These are phyloP conservation scores for Hydnum rufescens DNA, from an alignment of 768 basidiomycete species.

Conservation along the genomic window DNA sequence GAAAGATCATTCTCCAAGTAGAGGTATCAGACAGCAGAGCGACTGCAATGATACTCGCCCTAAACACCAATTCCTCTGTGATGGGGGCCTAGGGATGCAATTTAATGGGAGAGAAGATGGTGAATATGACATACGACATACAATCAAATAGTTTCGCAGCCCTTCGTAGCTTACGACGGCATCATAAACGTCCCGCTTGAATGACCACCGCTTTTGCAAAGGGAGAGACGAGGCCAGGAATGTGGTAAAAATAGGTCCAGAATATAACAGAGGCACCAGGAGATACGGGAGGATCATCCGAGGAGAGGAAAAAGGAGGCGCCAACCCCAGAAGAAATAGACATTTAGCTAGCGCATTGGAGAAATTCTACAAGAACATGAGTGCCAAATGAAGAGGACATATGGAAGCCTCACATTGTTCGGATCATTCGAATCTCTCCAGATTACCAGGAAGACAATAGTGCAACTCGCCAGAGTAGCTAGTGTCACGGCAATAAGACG, in stretches of 20 bases:
- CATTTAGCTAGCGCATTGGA: neutral
- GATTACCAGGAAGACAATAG: slow-evolving; percentile 24
- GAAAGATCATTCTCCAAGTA: slow-evolving; percentile 42
- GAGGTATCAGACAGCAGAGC: slow-evolving; percentile 47
- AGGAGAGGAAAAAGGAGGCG: neutral
- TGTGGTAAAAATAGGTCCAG: slow-evolving; percentile 51
- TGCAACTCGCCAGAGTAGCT: slow-evolving; percentile 41
- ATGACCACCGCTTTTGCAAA: slow-evolving; percentile 31
- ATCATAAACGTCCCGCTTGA: slow-evolving; percentile 21
- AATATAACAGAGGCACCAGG: slow-evolving; percentile 51
- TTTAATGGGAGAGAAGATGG: neutral
- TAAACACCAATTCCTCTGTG: slow-evolving; percentile 84
- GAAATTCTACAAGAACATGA: neutral
- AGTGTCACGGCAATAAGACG: slow-evolving; percentile 46
- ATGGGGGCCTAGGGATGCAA: slow-evolving; percentile 44
- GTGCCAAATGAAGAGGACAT: too few species aligned
- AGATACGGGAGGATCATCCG: slow-evolving; percentile 26
- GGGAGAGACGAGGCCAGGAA: slow-evolving; percentile 32
- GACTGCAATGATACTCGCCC: slow-evolving; percentile 60
- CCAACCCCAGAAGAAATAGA: neutral
- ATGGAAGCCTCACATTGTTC: too few species aligned
- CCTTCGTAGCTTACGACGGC: slow-evolving; percentile 35
- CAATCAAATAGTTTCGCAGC: slow-evolving; percentile 45
- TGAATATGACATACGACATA: slow-evolving; percentile 13
- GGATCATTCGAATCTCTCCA: slow-evolving; percentile 1